Conservation (phyloP, 192 early-diverging fungal species). For the Gryganskiella cystojenkinii region DNA sequence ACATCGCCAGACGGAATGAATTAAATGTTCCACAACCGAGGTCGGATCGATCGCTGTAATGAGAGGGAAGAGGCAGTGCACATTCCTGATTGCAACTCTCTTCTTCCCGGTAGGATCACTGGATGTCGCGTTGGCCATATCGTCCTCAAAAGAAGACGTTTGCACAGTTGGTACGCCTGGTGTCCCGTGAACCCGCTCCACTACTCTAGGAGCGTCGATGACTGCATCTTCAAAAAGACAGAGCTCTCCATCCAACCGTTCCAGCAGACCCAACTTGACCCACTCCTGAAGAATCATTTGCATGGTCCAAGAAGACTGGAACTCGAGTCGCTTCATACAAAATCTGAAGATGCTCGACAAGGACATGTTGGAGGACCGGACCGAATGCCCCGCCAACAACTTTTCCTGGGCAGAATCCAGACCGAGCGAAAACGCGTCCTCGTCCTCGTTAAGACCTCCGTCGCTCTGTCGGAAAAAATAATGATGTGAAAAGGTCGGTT, state of each 20-base stretch:
- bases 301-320: slow-evolving; percentile 39
- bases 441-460: background rate
- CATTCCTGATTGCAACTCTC: background rate
- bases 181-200: background rate
- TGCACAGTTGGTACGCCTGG: slow-evolving; percentile 9
- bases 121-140: background rate
- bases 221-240: slow-evolving; percentile 21
- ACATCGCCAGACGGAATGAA: slow-evolving; percentile 61
- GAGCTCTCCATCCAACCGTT: slow-evolving; percentile 59
- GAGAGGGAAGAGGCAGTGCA: slow-evolving; percentile 60
- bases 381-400: slow-evolving; percentile 18
- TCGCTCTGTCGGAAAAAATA: slow-evolving; percentile 9
- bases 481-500: slow-evolving; percentile 3
- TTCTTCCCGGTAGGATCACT: background rate
- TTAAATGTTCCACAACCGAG: slow-evolving; percentile 60
- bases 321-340: slow-evolving; percentile 42
- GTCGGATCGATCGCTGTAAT: slow-evolving; percentile 65
- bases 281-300: slow-evolving; percentile 64
- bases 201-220: background rate
- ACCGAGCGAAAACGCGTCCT: slow-evolving; percentile 21
- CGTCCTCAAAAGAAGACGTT: slow-evolving; percentile 24
- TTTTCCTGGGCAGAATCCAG: slow-evolving; percentile 18
- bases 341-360: slow-evolving; percentile 24
- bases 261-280: slow-evolving; percentile 64
- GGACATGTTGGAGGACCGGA: slow-evolving; percentile 13